These are phyloP conservation scores for Chaetoscypha palmicola DNA, from an alignment of 2,329 filamentous ascomycete genomes.

Conservation along the genomic window DNA sequence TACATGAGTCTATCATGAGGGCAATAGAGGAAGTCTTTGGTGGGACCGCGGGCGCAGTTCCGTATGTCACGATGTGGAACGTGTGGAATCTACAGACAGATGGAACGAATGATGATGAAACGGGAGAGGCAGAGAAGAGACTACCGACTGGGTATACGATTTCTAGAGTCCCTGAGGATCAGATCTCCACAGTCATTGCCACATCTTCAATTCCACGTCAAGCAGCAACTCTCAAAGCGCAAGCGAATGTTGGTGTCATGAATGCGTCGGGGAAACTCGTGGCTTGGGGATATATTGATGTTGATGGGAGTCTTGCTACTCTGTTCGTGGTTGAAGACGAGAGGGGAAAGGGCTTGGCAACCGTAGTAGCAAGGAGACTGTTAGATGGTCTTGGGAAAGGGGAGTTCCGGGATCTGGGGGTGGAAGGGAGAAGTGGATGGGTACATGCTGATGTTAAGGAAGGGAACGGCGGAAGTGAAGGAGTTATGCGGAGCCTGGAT, in stretches of 20 bases:
- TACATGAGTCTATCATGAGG: conserved; percentile 17
- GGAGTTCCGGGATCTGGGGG: conserved; percentile 24
- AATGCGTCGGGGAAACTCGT: conserved; percentile 14
- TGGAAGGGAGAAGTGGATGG: conserved; percentile 25
- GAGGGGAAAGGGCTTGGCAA: conserved; percentile 25
- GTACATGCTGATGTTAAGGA: conserved; percentile 27
- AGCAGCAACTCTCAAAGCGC: conserved; percentile 17
- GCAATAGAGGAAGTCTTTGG: conserved; percentile 11
- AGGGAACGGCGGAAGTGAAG: conserved; percentile 27
- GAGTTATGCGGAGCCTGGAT: conserved; percentile 25
- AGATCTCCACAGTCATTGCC: conserved; percentile 24
- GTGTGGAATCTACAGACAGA: conserved; percentile 10
- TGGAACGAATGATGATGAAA: no score
- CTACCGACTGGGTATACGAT: conserved; percentile 18
- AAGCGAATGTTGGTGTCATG: conserved; percentile 24
- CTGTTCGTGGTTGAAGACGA: conserved; percentile 27
- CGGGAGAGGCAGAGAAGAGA: neutral
- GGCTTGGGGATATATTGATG: conserved; percentile 28
- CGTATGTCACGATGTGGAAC: conserved; percentile 21
- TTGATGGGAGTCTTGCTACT: conserved; percentile 27
- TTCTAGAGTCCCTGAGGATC: conserved; percentile 20
- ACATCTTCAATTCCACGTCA: conserved; percentile 25
- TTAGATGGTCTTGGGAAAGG: conserved; percentile 17
- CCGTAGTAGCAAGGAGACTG: conserved; percentile 20
- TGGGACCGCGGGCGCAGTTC: conserved; percentile 15